These are phyloP conservation scores for Eimeria praecox DNA, from an alignment of 169 alveolate genomes.

Conservation along the genomic window DNA sequence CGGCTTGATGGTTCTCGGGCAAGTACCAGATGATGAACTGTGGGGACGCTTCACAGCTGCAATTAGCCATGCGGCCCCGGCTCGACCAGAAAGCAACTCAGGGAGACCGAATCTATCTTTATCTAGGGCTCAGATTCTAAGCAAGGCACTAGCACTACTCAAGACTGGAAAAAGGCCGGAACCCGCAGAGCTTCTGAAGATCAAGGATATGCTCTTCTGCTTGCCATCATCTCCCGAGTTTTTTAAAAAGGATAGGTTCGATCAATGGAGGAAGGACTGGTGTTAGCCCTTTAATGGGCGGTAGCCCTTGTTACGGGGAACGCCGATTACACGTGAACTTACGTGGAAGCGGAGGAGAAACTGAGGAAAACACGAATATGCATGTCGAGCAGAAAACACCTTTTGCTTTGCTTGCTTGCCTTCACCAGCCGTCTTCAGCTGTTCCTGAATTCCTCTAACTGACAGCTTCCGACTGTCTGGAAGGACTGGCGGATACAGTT, in stretches of 20 bases:
- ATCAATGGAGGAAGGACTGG: not conserved
- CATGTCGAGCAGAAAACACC: not conserved
- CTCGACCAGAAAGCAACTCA: not conserved
- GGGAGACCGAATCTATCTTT: not conserved
- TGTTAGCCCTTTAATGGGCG: not conserved
- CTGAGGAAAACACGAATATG: too few species aligned
- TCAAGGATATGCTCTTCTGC: conserved; percentile 34
- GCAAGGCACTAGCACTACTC: not conserved
- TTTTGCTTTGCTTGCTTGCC: not conserved
- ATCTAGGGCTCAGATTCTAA: not conserved
- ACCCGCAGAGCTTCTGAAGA: not conserved
- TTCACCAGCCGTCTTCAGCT: not conserved
- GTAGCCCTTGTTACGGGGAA: not conserved
- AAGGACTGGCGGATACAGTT: not conserved
- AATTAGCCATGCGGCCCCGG: not conserved
- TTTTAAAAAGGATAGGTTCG: not conserved
- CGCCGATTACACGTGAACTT: not conserved
- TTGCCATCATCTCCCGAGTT: not conserved
- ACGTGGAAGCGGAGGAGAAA: not conserved
- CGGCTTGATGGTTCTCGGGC: not conserved
- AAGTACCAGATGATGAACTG: not conserved
- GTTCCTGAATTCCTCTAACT: too few species aligned
- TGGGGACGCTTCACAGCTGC: not conserved
- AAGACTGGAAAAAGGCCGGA: not conserved
- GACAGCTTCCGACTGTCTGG: not conserved